phyloP scores from a whole-genome alignment of 352 stramenopile species.

The Thalassiosira allenii region DNA sequence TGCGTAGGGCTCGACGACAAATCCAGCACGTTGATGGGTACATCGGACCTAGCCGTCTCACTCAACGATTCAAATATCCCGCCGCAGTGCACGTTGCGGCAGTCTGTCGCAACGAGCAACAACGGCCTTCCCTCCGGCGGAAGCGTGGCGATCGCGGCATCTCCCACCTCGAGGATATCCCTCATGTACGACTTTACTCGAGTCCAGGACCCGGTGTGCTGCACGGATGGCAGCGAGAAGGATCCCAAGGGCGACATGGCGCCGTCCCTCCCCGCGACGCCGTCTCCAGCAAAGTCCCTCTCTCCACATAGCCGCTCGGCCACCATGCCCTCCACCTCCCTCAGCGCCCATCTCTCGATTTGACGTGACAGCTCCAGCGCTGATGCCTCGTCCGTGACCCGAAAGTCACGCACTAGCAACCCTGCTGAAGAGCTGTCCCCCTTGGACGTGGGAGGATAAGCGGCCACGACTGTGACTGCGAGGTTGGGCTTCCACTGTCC shows the following conservation, averaged over 20 bases:
- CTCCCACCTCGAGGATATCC: conserved; percentile 76
- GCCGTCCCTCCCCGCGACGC: conserved; percentile 26
- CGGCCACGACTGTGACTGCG: conserved; percentile 80
- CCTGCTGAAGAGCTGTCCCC: conserved; percentile 53
- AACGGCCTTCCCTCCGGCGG: conserved; percentile 71
- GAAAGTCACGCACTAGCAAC: conserved; percentile 81
- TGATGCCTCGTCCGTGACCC: conserved; percentile 65
- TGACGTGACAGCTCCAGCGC: conserved; percentile 61
- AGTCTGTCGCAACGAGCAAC: conserved; percentile 78
- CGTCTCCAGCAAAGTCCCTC: conserved; percentile 47
- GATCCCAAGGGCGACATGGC: conserved; percentile 38
- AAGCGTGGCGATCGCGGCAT: conserved; percentile 75
- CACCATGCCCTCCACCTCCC: conserved; percentile 77
- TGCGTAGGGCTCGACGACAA: conserved; percentile 50
- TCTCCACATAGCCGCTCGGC: conserved; percentile 64
- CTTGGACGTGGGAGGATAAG: conserved; percentile 69
- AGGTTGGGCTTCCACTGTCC: conserved; percentile 72
- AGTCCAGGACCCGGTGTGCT: conserved; percentile 25
- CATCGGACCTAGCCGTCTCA: conserved; percentile 67
- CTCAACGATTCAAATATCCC: conserved; percentile 70
- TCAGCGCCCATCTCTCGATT: conserved; percentile 76
- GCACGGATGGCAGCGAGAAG: conserved; percentile 30
- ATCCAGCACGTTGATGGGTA: conserved; percentile 76
- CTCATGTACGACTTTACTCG: conserved; percentile 66
- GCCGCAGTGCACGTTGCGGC: conserved; percentile 75